A percentile compares a stretch with the other conserved stretches of the same genome.
phyloP scores from a whole-genome alignment of 2,329 filamentous ascomycete species.

The Penicillium sp. region DNA sequence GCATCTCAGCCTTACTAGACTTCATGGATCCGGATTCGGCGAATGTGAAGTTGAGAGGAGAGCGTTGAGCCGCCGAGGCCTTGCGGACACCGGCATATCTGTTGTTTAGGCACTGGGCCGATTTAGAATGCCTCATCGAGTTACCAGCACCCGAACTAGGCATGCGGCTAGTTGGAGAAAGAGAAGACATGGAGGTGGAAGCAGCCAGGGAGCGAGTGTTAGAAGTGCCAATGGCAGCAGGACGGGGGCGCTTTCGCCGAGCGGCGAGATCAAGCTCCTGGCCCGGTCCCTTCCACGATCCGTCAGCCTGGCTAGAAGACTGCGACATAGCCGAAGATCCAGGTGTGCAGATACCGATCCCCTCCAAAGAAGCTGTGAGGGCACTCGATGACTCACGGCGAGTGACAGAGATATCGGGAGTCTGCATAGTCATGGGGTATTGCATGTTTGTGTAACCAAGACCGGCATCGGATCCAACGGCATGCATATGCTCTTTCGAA shows the following conservation, averaged over 20 bases:
- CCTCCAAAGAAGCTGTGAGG: conserved; percentile 33
- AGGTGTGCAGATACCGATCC: conserved; percentile 36
- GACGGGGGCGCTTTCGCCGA: conserved; percentile 47
- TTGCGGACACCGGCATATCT: conserved; percentile 50
- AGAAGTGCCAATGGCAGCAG: conserved; percentile 47
- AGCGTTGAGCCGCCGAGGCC: conserved; percentile 46
- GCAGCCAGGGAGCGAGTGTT: conserved; percentile 39
- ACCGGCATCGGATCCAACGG: conserved; percentile 24
- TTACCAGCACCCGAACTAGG: conserved; percentile 36
- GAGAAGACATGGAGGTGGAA: conserved; percentile 42
- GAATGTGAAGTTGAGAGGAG: conserved; percentile 49
- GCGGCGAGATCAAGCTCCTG: conserved; percentile 49
- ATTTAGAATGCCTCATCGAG: conserved; percentile 48
- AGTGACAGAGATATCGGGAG: conserved; percentile 29
- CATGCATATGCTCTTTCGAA: conserved; percentile 21
- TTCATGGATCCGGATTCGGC: conserved; percentile 43
- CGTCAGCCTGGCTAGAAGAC: conserved; percentile 26
- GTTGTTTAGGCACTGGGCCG: conserved; percentile 45
- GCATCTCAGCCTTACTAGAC: conserved; percentile 35
- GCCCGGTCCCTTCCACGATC: conserved; percentile 37
- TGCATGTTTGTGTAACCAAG: conserved; percentile 33
- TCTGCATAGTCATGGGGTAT: conserved; percentile 31
- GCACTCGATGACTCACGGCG: conserved; percentile 38
- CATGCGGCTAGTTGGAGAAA: conserved; percentile 42
- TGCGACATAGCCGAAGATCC: conserved; percentile 25